These are phyloP conservation scores for Rugiboletus extremiorientalis DNA, from an alignment of 1,284 basidiomycete genomes.

Conservation along the genomic window DNA sequence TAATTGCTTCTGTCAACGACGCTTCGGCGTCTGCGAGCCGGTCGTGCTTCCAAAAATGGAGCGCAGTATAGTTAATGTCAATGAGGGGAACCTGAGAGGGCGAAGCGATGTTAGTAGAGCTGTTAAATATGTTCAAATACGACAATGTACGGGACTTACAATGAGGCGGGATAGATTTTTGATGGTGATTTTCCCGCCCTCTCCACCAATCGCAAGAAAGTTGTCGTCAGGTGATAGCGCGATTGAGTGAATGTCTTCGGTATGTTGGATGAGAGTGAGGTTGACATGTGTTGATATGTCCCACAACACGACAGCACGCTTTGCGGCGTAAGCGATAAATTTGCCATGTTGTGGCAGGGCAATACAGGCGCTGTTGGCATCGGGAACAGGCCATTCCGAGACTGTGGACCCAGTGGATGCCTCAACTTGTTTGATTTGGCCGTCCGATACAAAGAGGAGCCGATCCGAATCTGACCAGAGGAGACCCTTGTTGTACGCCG, in stretches of 20 bases:
- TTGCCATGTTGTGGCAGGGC: not conserved
- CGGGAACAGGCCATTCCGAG: not conserved
- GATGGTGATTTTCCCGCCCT: not conserved
- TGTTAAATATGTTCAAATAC: too few relatives aligned
- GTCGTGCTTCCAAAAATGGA: not conserved
- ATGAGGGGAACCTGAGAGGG: not conserved
- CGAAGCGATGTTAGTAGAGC: not conserved
- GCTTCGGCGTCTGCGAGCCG: not conserved
- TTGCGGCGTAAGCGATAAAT: not conserved
- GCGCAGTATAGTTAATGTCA: not conserved
- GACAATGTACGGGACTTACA: not conserved
- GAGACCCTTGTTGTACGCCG: not conserved
- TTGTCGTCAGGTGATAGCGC: not conserved
- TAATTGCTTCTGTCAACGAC: not conserved
- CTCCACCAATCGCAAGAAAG: not conserved
- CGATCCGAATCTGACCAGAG: not conserved
- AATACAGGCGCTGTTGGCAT: not conserved
- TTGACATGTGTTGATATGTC: not conserved
- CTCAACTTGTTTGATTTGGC: not conserved
- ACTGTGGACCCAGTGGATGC: not conserved
- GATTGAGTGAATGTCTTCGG: not conserved
- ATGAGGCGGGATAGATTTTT: not conserved
- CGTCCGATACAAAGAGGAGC: not conserved
- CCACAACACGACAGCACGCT: not conserved
- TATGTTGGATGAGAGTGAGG: not conserved